Conservation (phyloP, 331 rosid species). For the Rosa hybrid region DNA sequence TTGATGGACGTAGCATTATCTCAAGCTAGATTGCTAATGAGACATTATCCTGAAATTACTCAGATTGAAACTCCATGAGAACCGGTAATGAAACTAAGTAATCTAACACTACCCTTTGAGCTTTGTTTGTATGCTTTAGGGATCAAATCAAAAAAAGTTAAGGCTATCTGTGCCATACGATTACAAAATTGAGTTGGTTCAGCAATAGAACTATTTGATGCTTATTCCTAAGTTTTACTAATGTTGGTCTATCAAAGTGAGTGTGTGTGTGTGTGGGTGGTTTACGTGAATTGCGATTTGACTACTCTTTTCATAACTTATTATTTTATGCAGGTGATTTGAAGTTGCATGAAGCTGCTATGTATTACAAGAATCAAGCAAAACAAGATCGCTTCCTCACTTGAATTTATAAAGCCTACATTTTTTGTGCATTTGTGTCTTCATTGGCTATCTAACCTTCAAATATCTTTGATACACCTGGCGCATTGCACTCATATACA, state of each 20-base stretch:
- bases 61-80: neutral
- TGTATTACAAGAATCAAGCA: neutral
- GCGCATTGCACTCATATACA: too few relatives aligned
- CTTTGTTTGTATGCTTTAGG: neutral
- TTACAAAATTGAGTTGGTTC: neutral
- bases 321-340: conserved; percentile 1
- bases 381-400: neutral
- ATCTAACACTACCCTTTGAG: neutral
- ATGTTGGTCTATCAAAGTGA: too few relatives aligned
- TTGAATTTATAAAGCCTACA: neutral
- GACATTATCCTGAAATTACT: neutral
- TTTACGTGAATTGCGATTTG: neutral
- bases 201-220: too few relatives aligned
- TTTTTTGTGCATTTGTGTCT: neutral
- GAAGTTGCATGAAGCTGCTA: conserved; percentile 17
- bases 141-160: neutral
- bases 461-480: neutral
- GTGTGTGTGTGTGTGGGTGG: neutral
- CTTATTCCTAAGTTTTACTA: neutral
- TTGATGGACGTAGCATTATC: neutral
- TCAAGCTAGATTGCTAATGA: neutral
- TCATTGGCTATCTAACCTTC: neutral
- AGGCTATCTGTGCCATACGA: neutral
- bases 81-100: neutral
- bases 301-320: neutral